Conservation (phyloP, 2,329 filamentous ascomycete genomes). For the Fusarium lateritium region DNA sequence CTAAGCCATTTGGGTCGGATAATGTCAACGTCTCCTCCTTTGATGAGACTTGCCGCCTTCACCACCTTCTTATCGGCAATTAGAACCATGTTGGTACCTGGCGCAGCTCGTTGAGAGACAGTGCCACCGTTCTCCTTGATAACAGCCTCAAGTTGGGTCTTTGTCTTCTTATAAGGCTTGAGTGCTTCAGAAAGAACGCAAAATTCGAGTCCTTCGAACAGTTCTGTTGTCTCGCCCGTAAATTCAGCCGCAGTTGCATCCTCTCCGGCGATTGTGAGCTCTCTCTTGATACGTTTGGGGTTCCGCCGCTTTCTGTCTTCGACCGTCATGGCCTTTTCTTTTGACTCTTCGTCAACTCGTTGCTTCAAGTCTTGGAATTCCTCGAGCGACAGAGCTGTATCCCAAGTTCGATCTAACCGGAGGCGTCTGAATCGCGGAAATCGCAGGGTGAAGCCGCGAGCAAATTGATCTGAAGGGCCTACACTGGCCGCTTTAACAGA, state of each 20-base stretch:
- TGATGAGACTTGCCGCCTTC: slow-evolving; percentile 87
- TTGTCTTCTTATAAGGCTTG: slow-evolving; percentile 79
- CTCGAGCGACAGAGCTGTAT: slow-evolving; percentile 81
- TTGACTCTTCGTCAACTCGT: slow-evolving; percentile 77
- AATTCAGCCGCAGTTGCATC: slow-evolving; percentile 63
- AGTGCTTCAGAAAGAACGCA: slow-evolving; percentile 85
- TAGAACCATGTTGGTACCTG: slow-evolving; percentile 74
- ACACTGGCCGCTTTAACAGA: slow-evolving; percentile 91
- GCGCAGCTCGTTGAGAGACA: slow-evolving; percentile 80
- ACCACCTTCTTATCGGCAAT: slow-evolving; percentile 86
- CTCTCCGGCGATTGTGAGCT: slow-evolving; percentile 80
- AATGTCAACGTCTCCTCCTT: slow-evolving; percentile 78
- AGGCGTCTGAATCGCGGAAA: slow-evolving; percentile 92
- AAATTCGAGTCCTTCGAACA: slow-evolving; percentile 85
- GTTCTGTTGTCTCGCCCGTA: slow-evolving; percentile 68
- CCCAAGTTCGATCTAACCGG: slow-evolving; percentile 87
- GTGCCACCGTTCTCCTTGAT: slow-evolving; percentile 88
- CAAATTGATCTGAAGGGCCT: slow-evolving; percentile 82
- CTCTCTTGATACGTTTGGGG: slow-evolving; percentile 75
- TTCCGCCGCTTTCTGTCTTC: slow-evolving; percentile 72
- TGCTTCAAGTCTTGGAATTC: slow-evolving; percentile 82
- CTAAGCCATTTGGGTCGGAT: slow-evolving; percentile 86
- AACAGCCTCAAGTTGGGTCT: slow-evolving; percentile 83
- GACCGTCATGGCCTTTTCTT: slow-evolving; percentile 83
- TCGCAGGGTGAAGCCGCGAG: slow-evolving; percentile 81